Percentiles rank a stretch among this genome's conserved stretches.
phyloP scores from a whole-genome alignment of 2,329 filamentous ascomycete genomes.

The Aspergillus clavatus region DNA sequence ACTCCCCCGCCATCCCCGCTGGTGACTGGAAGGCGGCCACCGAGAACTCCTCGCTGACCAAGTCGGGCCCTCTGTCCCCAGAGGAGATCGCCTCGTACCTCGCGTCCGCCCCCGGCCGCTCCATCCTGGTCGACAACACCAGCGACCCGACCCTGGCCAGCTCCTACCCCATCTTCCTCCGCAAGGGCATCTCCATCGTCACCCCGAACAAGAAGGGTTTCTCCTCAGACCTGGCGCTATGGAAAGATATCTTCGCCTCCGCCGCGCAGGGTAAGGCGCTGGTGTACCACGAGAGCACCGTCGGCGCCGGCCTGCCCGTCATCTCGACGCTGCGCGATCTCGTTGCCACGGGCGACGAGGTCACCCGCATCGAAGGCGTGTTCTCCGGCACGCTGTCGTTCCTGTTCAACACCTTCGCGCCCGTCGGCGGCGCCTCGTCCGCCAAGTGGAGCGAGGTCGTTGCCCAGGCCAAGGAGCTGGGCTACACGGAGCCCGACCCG shows the following conservation, averaged over 20 bases:
- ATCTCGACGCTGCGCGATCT: slow-evolving; percentile 91
- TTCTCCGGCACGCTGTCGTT: slow-evolving; percentile 98
- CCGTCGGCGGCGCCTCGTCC: slow-evolving; percentile 55
- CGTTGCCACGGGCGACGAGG: slow-evolving; percentile 86
- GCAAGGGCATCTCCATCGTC: slow-evolving; percentile 79
- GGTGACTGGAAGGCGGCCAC: slow-evolving; percentile 54
- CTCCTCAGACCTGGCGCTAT: slow-evolving; percentile 72
- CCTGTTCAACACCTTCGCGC: slow-evolving; percentile 95
- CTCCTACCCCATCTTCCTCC: slow-evolving; percentile 74
- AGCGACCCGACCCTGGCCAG: slow-evolving; percentile 82
- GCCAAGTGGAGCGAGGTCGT: slow-evolving; percentile 90
- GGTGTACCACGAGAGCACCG: slow-evolving; percentile 91
- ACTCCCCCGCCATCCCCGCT: slow-evolving; percentile 58
- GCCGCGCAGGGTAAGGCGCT: slow-evolving; percentile 62
- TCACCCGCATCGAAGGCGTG: slow-evolving; percentile 90
- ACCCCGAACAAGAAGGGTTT: slow-evolving; percentile 99
- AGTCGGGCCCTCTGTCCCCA: slow-evolving; percentile 50
- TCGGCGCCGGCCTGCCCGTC: slow-evolving; percentile 87
- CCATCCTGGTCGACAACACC: slow-evolving; percentile 91
- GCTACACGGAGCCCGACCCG: slow-evolving; percentile 87
- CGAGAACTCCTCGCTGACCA: slow-evolving; percentile 57
- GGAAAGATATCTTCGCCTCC: slow-evolving; percentile 78
- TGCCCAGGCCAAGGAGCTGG: slow-evolving; percentile 82
- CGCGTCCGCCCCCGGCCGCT: slow-evolving; percentile 68
- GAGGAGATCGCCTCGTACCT: slow-evolving; percentile 73